Base-by-base conservation (phyloP, 257 asterid genomes). In the Solanum piurae region DNA sequence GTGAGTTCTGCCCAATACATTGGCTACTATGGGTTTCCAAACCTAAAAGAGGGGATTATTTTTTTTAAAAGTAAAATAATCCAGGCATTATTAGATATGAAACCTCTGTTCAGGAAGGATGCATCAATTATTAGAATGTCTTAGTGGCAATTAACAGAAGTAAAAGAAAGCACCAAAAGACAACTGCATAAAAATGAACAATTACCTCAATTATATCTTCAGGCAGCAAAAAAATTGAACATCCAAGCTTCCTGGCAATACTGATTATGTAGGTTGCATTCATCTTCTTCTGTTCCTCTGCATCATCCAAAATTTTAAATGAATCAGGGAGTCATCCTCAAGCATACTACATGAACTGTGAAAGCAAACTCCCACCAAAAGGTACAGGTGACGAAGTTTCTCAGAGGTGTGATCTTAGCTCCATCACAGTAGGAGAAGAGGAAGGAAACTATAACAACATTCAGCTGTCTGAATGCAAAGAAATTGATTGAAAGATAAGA, bases 201-300 rank as follows among this genome's bases (percentile, higher is more conserved):
- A 29, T 87, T 93, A 95, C 99, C 98, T 95, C 98, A 5, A 93
- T 92, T 92, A 97, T 93, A 94, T 97, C 99, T 88, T 97, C 98
- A 21, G 98, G 98, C 58, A 97, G 98, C 92, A 97, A 91, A 87
- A 97, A 97, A 86, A 97, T 94, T 11, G 99, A 97, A 87, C 99
- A 97, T 42, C 99, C 99, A n/a, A 96, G 96, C 91, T 97, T 97
- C 90, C 99, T 94, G 64, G 99, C 99, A 34, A 97, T 93, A 87
- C 98, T 97, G 90, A 96, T 97, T 80, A 95, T 94, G 90, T 97
- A 97, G 71, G 96, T 94, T 25, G 98, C 98, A 34, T 97, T 97
- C 98, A 97, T 94, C 92, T 93, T 94, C 83, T 96, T 96, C 91
- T 97, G 98, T 89, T 95, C 98, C 85, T 92, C 98, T 95, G 86